Evolutionary conservation across 106 monocot genomes (phyloP).

Genomic region (Allium sativum): DNA sequence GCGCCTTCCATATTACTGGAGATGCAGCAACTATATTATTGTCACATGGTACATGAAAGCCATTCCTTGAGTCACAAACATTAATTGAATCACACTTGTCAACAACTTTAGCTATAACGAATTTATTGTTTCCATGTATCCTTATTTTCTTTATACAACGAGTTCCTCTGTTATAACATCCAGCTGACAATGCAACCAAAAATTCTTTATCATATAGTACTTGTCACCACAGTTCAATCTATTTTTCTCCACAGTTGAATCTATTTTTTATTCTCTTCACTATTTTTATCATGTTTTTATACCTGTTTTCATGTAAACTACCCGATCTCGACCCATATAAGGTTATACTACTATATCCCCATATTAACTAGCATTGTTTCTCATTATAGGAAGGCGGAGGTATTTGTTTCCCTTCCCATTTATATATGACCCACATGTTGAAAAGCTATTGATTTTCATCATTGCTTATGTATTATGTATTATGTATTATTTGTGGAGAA

Average conservation of each 20-base stretch:
- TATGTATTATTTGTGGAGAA: conserved; percentile 17
- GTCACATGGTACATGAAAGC: conserved; percentile 2
- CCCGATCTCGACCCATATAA: not conserved
- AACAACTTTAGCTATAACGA: conserved; percentile 27
- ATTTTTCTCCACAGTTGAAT: not conserved
- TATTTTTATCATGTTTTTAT: too few relatives aligned
- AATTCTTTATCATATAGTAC: conserved; percentile 18
- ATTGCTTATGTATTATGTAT: conserved; percentile 11
- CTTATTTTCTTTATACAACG: conserved; percentile 11
- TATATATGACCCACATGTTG: not conserved
- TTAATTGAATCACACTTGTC: conserved; percentile 31
- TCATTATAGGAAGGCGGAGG: not conserved
- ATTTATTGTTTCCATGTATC: conserved; percentile 22
- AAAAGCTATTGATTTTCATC: conserved; percentile 23
- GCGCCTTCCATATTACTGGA: conserved; percentile 24
- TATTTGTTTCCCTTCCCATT: not conserved
- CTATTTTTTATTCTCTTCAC: too few relatives aligned
- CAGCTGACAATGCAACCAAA: conserved; percentile 2
- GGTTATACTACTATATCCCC: not conserved
- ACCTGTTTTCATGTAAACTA: conserved; percentile 11
- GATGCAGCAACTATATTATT: conserved; percentile 32
- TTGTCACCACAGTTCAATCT: conserved; percentile 16
- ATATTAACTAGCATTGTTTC: not conserved
- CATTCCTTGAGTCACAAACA: conserved; percentile 27
- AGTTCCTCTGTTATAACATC: conserved; percentile 10